phyloP scores from a whole-genome alignment of 1,139 yeast species.

The Scheffersomyces illinoinensis region DNA sequence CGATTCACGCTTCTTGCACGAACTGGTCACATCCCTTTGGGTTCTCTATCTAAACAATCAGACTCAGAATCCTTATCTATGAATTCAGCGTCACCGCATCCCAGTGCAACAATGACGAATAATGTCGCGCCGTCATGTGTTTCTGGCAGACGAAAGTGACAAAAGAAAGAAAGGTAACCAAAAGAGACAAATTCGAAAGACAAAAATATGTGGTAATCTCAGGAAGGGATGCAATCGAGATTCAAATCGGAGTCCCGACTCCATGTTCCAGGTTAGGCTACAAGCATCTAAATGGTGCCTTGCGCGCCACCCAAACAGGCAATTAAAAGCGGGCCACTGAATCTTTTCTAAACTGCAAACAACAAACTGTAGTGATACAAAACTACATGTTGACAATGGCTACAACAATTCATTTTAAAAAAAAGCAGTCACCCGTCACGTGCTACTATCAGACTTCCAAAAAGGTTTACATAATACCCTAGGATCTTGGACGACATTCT shows the following conservation, averaged over 20 bases:
- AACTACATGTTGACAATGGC: neutral
- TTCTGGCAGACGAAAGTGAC: neutral
- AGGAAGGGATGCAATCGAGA: neutral
- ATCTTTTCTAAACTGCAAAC: neutral
- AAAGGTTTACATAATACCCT: neutral
- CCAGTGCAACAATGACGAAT: neutral
- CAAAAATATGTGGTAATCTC: neutral
- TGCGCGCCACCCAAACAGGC: too few species aligned
- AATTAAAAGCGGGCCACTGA: too few species aligned
- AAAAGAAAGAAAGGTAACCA: neutral
- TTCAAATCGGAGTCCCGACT: neutral
- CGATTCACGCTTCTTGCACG: neutral
- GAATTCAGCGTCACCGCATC: neutral
- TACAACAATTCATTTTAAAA: neutral
- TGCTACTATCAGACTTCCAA: neutral
- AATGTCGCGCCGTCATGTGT: neutral
- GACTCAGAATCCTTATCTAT: neutral
- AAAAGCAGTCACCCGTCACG: neutral
- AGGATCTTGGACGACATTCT: neutral
- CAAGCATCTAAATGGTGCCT: neutral
- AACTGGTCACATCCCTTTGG: neutral
- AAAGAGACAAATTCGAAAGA: neutral
- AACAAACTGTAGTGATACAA: neutral
- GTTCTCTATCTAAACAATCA: neutral
- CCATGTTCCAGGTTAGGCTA: neutral